Evolutionary conservation across 2,329 filamentous ascomycete genomes (phyloP), one percentile per base, ranked within the genome.

Genomic region (Paecilomyces variotii): DNA sequence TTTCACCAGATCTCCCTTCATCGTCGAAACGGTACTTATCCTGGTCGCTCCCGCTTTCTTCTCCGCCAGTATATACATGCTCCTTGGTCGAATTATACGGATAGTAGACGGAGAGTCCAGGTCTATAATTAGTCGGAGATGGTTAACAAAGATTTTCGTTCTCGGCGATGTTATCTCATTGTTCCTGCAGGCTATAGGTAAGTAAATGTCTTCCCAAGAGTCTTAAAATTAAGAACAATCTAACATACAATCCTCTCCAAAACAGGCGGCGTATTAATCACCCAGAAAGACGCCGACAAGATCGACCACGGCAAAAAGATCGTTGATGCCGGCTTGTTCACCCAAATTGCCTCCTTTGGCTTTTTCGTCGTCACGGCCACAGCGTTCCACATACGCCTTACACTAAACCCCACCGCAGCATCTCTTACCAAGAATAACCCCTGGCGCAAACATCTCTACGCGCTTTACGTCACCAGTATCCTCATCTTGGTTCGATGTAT

Each of bases 281-380:
- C 32, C 12, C 26, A 26, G 24, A 55, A 49, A 14, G 49, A 35
- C 28, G 25, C 30, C 12, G 34, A 55, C 32, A 49, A 12, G 10
- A 51, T 57, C 12, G 24, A 57, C 2, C 26, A n/a, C 10, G 60
- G 52, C 2, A 59, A 62, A 55, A 58, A 54, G n/a, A 72, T 85
- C 57, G 77, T 86, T 27, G 66, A 85, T 3, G 78, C 61, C 0
- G 83, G 84, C 1, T 70, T 87, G 2, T 68, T 82, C 51, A 65
- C 84, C 19, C 84, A 87, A 64, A 75, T 86, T 51, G 52, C 81
- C 53, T 75, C 81, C 56, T 84, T 86, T 59, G 76, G 73, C 27
- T 67, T 84, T 49, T 86, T 86, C 64, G 68, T 81, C 51, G 59
- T 76, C 9, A 76, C 77, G 4, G 75, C 80, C 0, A 60, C 74